Conservation (phyloP, 2,329 filamentous ascomycete species). For the Zelopaecilomyces penicillatus region DNA sequence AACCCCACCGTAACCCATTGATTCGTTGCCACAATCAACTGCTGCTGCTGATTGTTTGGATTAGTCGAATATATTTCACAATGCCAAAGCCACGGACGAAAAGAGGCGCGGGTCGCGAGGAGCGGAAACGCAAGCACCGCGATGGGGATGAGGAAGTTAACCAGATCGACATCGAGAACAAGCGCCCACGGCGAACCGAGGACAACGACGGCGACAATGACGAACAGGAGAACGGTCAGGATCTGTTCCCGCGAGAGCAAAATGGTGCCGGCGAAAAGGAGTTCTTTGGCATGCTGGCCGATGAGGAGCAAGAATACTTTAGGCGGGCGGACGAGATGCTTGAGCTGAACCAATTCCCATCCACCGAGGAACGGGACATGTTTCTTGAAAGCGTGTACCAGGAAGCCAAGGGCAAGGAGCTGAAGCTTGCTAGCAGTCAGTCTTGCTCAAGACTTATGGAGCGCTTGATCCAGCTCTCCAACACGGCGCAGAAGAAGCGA, state of each 20-base stretch:
- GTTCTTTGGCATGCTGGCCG: constrained; percentile 89
- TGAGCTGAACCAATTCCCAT: constrained; percentile 79
- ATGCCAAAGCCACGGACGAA: constrained; percentile 40
- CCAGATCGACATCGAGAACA: constrained; percentile 12
- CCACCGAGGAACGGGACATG: constrained; percentile 59
- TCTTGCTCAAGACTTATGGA: constrained; percentile 92
- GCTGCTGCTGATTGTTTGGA: not conserved
- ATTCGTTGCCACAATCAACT: not conserved
- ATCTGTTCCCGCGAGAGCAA: constrained; percentile 13
- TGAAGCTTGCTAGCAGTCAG: constrained; percentile 94
- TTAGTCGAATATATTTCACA: constrained; percentile 8
- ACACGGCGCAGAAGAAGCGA: constrained; percentile 70
- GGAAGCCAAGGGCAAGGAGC: constrained; percentile 83
- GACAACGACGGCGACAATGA: constrained; percentile 15
- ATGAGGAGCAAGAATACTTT: constrained; percentile 95
- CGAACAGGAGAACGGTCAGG: constrained; percentile 14
- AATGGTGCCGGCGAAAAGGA: constrained; percentile 46
- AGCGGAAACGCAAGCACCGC: constrained; percentile 32
- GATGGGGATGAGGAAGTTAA: constrained; percentile 17
- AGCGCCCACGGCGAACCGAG: constrained; percentile 18
- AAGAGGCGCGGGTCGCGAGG: constrained; percentile 29
- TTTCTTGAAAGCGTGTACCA: constrained; percentile 77
- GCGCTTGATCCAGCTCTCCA: constrained; percentile 75
- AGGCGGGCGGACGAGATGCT: constrained; percentile 81
- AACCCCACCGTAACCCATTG: not conserved